Evolutionary conservation across 768 basidiomycete genomes (phyloP).

Genomic region (Boletus sensibilis): DNA sequence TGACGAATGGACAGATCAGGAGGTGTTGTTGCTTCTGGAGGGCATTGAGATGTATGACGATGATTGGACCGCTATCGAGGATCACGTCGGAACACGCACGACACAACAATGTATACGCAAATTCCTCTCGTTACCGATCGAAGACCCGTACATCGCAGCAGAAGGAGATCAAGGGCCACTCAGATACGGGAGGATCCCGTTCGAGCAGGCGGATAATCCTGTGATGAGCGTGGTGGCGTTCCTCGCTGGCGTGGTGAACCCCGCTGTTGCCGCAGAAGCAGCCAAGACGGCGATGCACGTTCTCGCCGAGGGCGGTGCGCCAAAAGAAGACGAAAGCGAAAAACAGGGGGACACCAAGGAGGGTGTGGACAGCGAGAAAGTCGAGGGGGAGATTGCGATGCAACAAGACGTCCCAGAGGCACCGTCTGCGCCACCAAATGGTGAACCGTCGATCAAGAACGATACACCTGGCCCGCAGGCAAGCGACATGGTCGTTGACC

Average conservation of each 20-base stretch:
- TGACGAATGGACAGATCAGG: conserved; percentile 89
- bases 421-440: conserved; percentile 4
- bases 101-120: conserved; percentile 95
- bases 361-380: conserved; percentile 36
- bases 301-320: conserved; percentile 61
- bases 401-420: conserved; percentile 30
- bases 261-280: conserved; percentile 88
- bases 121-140: conserved; percentile 95
- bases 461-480: conserved; percentile 18
- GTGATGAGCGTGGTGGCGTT: conserved; percentile 99
- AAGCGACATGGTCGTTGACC: conserved; percentile 53
- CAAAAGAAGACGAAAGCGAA: conserved; percentile 33
- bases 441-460: conserved; percentile 16
- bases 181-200: conserved; percentile 77
- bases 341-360: conserved; percentile 33
- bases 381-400: conserved; percentile 42
- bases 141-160: conserved; percentile 84
- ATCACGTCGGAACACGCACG: conserved; percentile 88
- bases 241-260: conserved; percentile 87
- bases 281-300: conserved; percentile 88
- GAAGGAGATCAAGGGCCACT: conserved; percentile 77
- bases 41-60: conserved; percentile 98
- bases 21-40: conserved; percentile 85
- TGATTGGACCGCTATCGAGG: conserved; percentile 90
- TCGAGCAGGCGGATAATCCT: conserved; percentile 94